Evolutionary conservation across 768 basidiomycete species (phyloP).

Genomic region (Fibroporia radiculosa): DNA sequence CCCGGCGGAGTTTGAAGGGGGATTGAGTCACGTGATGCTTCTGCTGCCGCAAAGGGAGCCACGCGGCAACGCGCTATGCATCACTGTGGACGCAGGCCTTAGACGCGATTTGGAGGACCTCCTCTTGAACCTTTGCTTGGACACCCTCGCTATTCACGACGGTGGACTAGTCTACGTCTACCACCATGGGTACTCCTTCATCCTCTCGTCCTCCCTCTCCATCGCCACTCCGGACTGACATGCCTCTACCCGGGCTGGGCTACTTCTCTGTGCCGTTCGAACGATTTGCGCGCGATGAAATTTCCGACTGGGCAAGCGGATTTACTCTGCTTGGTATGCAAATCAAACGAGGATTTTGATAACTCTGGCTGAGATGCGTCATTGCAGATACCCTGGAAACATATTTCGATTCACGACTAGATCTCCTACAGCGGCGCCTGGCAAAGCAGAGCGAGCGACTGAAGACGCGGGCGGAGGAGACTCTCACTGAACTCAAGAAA

Average conservation of each 20-base stretch:
- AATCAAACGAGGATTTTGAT: background rate
- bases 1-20: slow-evolving; percentile 4
- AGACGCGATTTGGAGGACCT: too few species aligned
- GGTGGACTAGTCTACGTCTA: background rate
- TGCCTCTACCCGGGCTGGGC: slow-evolving; percentile 27
- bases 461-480: slow-evolving; percentile 75
- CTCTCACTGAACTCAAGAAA: slow-evolving; percentile 43
- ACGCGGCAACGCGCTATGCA: too few species aligned
- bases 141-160: background rate
- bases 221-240: slow-evolving; percentile 22
- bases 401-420: slow-evolving; percentile 87
- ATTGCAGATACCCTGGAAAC: slow-evolving; percentile 84
- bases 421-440: slow-evolving; percentile 74
- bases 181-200: slow-evolving; percentile 8
- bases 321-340: slow-evolving; percentile 77
- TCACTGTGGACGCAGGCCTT: too few species aligned
- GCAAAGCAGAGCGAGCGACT: slow-evolving; percentile 82
- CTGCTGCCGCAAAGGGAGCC: slow-evolving; percentile 1
- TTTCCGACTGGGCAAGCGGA: slow-evolving; percentile 70
- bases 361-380: background rate
- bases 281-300: slow-evolving; percentile 66
- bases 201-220: slow-evolving; percentile 33
- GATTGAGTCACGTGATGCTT: slow-evolving; percentile 1
- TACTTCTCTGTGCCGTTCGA: slow-evolving; percentile 69
- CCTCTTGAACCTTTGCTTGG: too few species aligned